phyloP scores from a whole-genome alignment of 2,329 filamentous ascomycete species.

The Colletotrichum sublineola region DNA sequence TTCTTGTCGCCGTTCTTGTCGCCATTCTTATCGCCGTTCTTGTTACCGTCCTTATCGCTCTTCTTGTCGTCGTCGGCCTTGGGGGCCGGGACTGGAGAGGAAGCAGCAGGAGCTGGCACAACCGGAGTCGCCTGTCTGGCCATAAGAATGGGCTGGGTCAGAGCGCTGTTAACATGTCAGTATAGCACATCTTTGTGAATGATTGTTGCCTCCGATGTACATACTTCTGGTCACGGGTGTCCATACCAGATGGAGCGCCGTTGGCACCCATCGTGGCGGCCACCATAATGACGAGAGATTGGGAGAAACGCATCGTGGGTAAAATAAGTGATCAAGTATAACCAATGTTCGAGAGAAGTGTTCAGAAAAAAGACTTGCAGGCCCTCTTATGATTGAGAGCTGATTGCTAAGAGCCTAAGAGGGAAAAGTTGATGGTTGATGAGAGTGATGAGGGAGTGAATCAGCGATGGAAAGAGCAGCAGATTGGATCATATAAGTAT shows the following conservation, averaged over 20 bases:
- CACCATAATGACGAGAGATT: constrained; percentile 39
- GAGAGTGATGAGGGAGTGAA: constrained; percentile 9
- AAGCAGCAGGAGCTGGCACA: background rate
- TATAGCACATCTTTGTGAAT: too few relatives aligned
- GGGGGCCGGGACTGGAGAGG: constrained; percentile 6
- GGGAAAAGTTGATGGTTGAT: background rate
- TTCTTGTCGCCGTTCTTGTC: constrained; percentile 4
- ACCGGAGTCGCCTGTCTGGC: constrained; percentile 18
- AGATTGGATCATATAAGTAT: constrained; percentile 14
- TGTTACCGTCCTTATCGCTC: background rate
- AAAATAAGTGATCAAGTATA: background rate
- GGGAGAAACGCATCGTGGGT: constrained; percentile 36
- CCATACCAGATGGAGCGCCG: constrained; percentile 30
- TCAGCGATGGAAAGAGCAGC: background rate
- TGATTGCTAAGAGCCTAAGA: background rate
- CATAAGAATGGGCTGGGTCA: constrained; percentile 10
- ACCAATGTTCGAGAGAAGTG: background rate
- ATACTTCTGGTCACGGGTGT: constrained; percentile 25
- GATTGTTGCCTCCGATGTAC: background rate
- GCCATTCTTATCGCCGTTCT: constrained; percentile 1
- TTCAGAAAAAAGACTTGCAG: background rate
- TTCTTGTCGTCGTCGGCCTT: constrained; percentile 16
- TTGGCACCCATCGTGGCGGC: constrained; percentile 38
- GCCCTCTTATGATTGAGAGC: background rate
- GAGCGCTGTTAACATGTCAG: constrained; percentile 14